phyloP scores from a whole-genome alignment of 805 yeast species.

The Teunomyces kruisii region DNA sequence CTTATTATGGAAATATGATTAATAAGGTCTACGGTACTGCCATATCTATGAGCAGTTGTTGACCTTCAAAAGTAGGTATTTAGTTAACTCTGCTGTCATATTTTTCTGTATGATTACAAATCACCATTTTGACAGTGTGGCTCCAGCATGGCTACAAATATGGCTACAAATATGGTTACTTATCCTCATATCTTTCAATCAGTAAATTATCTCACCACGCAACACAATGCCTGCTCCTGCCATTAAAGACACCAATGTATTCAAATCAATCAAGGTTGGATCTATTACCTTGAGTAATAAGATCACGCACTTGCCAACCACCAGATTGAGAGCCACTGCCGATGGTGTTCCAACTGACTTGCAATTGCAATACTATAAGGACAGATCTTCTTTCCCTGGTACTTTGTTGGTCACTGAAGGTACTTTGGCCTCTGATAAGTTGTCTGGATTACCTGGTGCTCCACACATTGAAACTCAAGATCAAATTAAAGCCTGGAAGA shows the following conservation, averaged over 20 bases:
- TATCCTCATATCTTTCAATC: too few species aligned
- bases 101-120: too few species aligned
- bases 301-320: constrained; percentile 50
- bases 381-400: constrained; percentile 56
- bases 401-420: constrained; percentile 63
- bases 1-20: too few species aligned
- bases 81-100: too few species aligned
- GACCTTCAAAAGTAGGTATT: too few species aligned
- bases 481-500: constrained; percentile 29
- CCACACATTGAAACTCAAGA: constrained; percentile 19
- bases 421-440: constrained; percentile 45
- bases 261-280: constrained; percentile 48
- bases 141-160: too few species aligned
- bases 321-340: constrained; percentile 41
- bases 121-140: too few species aligned
- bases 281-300: constrained; percentile 36
- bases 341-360: constrained; percentile 47
- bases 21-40: too few species aligned
- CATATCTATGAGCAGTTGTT: too few species aligned
- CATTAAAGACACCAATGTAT: constrained; percentile 34
- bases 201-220: too few species aligned
- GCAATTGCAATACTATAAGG: constrained; percentile 51
- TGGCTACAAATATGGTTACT: too few species aligned
- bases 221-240: background rate
- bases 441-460: constrained; percentile 13